Evolutionary conservation across 2,329 filamentous ascomycete species (phyloP).

Genomic region (Zymoseptoria tritici): DNA sequence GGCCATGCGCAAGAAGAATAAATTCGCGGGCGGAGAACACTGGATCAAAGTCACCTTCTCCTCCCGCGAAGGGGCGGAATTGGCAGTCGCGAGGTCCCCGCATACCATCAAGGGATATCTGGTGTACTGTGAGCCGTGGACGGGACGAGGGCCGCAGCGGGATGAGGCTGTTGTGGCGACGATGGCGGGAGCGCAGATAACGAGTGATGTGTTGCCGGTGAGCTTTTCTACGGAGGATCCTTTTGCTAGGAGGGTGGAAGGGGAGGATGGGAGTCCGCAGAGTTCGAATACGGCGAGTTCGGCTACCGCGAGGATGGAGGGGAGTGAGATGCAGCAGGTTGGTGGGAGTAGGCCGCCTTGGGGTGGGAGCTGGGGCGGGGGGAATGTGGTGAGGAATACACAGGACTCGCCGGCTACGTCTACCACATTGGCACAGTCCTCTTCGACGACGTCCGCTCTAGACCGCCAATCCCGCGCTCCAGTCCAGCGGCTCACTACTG

Average conservation of each 20-base stretch:
- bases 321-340: neutral
- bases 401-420: too few species aligned
- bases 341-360: too few species aligned
- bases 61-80: conserved; percentile 41
- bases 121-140: conserved; percentile 42
- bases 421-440: too few species aligned
- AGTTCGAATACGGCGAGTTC: conserved; percentile 8
- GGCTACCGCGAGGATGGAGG: neutral
- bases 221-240: conserved; percentile 28
- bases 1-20: conserved; percentile 72
- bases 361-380: too few species aligned
- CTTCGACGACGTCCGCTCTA: too few species aligned
- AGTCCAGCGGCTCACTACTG: too few species aligned
- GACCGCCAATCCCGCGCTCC: too few species aligned
- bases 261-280: neutral
- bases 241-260: conserved; percentile 4
- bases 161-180: conserved; percentile 38
- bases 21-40: conserved; percentile 74
- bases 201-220: conserved; percentile 19
- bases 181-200: conserved; percentile 27
- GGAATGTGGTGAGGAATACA: too few species aligned
- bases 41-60: conserved; percentile 65
- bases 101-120: conserved; percentile 41
- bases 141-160: conserved; percentile 36
- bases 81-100: conserved; percentile 41